These are phyloP conservation scores for Scutellaria galericulata DNA, from an alignment of 257 asterid species.

Conservation along the genomic window DNA sequence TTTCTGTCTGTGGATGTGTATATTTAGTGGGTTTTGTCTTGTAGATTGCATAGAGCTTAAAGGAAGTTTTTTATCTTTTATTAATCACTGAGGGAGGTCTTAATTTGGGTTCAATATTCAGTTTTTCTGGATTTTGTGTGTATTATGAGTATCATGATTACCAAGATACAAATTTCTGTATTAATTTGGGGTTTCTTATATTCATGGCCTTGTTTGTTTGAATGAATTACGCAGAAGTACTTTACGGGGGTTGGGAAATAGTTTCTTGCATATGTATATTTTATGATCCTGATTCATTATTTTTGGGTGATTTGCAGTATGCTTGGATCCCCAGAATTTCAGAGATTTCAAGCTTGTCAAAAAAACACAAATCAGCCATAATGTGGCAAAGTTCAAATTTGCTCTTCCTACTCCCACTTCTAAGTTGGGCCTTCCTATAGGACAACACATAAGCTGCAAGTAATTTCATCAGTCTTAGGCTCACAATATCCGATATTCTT, in stretches of 20 bases:
- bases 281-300: not conserved
- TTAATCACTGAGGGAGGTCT: too few relatives aligned
- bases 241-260: not conserved
- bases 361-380: slow-evolving; percentile 85
- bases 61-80: too few relatives aligned
- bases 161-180: not conserved
- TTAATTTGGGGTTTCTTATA: slow-evolving; percentile 17
- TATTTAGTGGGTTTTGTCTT: too few relatives aligned
- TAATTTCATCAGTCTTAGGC: slow-evolving; percentile 32
- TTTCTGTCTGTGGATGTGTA: too few relatives aligned
- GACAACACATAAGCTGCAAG: slow-evolving; percentile 99
- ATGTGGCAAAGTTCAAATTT: slow-evolving; percentile 92
- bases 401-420: slow-evolving; percentile 90
- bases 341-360: slow-evolving; percentile 91
- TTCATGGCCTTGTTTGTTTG: not conserved
- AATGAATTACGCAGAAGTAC: not conserved
- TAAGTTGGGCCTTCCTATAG: slow-evolving; percentile 94
- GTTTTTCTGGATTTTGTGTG: not conserved
- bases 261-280: not conserved
- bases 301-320: slow-evolving; percentile 51
- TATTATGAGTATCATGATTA: not conserved
- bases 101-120: too few relatives aligned
- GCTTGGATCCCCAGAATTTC: slow-evolving; percentile 84
- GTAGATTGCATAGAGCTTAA: too few relatives aligned
- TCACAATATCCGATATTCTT: not conserved